Percentiles rank a stretch among this genome's conserved stretches.
Evolutionary conservation across 1,284 basidiomycete genomes (phyloP).

Genomic region (Rhodotorula sp.): DNA sequence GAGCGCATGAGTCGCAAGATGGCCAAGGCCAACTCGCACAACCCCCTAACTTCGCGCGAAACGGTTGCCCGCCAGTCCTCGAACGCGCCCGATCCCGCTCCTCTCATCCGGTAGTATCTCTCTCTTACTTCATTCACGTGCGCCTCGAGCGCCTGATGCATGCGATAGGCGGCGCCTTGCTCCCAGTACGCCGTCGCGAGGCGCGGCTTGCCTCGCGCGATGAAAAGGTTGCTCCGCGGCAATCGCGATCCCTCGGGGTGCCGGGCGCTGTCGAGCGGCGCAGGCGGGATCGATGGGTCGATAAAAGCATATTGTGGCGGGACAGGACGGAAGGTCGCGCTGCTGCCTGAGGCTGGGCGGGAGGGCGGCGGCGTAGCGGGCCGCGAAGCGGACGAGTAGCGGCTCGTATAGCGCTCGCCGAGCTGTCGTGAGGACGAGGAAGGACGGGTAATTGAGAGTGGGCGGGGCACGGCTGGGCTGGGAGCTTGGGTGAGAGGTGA

Average conservation of each 20-base stretch:
- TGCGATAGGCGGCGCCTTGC: neutral
- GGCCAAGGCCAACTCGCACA: neutral
- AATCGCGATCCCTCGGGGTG: neutral
- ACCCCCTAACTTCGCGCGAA: neutral
- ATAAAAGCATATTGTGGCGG: neutral
- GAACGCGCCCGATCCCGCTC: neutral
- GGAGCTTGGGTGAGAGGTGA: no score
- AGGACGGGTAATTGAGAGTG: no score
- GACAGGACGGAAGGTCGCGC: neutral
- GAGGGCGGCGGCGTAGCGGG: neutral
- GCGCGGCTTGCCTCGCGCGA: neutral
- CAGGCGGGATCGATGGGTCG: neutral
- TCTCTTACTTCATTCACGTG: neutral
- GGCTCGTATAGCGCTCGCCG: neutral
- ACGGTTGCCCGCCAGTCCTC: neutral
- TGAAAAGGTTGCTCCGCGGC: neutral
- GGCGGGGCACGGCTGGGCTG: no score
- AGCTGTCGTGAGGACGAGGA: no score
- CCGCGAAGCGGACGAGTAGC: neutral
- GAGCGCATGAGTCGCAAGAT: neutral
- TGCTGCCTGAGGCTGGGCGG: neutral
- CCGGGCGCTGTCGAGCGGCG: neutral
- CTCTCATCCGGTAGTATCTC: no score
- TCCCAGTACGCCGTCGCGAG: neutral
- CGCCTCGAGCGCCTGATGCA: neutral